Conservation (phyloP, 202 grass and related monocot genomes). For the Setaria italica region DNA sequence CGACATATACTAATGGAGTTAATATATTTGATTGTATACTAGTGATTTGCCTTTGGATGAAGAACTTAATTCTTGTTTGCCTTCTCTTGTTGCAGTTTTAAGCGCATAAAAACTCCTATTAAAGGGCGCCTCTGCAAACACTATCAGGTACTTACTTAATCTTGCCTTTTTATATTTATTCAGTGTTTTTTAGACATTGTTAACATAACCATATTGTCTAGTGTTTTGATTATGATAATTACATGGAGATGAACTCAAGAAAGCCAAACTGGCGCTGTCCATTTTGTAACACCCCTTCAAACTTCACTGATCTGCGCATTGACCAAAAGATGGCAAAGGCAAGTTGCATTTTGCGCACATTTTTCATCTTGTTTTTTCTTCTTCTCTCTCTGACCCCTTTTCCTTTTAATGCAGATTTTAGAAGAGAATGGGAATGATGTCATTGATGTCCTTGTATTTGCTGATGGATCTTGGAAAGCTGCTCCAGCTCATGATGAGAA, state of each 20-base stretch:
- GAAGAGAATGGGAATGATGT: slow-evolving; percentile 64
- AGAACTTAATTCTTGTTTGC: slow-evolving; percentile 8
- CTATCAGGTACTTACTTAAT: slow-evolving; percentile 70
- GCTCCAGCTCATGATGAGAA: slow-evolving; percentile 59
- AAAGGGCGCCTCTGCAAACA: slow-evolving; percentile 94
- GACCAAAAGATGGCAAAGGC: slow-evolving; percentile 89
- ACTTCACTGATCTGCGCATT: slow-evolving; percentile 67
- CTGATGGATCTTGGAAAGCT: slow-evolving; percentile 85
- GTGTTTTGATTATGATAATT: slow-evolving; percentile 99
- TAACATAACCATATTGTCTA: slow-evolving; percentile 33
- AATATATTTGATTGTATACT: slow-evolving; percentile 38
- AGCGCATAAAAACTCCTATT: slow-evolving; percentile 77
- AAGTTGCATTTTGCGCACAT: slow-evolving; percentile 45
- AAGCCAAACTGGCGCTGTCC: slow-evolving; percentile 92
- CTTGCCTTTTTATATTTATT: slow-evolving; percentile 36
- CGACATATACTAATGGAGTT: neutral
- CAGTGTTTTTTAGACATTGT: slow-evolving; percentile 24
- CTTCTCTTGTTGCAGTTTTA: slow-evolving; percentile 67
- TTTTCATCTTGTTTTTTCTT: slow-evolving; percentile 33
- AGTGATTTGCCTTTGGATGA: slow-evolving; percentile 14
- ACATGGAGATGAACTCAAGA: slow-evolving; percentile 89
- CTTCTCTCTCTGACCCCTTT: slow-evolving; percentile 33
- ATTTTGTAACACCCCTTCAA: slow-evolving; percentile 78
- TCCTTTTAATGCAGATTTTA: slow-evolving; percentile 67
- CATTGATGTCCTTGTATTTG: slow-evolving; percentile 63